Conservation (phyloP, 208 protist genomes). For the Wallacemonas sp. region DNA sequence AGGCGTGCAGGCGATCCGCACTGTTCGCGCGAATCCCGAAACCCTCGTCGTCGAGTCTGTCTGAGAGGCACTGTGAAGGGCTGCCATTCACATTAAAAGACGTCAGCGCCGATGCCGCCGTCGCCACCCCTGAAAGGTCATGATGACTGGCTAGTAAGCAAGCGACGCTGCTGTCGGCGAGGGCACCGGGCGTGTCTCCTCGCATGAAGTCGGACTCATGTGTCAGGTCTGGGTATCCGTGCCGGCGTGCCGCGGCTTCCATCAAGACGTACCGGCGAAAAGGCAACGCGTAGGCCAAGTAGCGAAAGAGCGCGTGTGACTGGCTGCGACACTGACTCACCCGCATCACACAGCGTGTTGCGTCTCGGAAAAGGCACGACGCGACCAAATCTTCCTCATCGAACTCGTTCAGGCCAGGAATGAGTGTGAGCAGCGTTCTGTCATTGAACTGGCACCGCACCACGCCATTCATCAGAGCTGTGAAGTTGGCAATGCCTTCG, state of each 20-base stretch:
- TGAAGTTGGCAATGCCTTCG: conserved; percentile 79
- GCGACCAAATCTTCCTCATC: conserved; percentile 60
- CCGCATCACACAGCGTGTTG: conserved; percentile 57
- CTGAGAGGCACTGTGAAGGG: neutral
- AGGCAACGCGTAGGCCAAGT: conserved; percentile 65
- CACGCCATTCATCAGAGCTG: conserved; percentile 78
- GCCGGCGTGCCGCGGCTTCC: conserved; percentile 8
- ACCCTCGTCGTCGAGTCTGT: neutral
- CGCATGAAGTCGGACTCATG: too few species aligned
- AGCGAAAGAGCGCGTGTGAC: conserved; percentile 53
- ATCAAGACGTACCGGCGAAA: conserved; percentile 65
- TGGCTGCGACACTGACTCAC: conserved; percentile 46
- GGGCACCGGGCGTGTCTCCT: too few species aligned
- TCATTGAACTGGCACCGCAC: conserved; percentile 80
- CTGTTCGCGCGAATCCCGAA: too few species aligned
- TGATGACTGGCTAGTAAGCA: too few species aligned
- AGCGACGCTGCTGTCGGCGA: too few species aligned
- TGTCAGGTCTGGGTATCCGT: too few species aligned
- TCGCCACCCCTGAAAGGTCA: too few species aligned
- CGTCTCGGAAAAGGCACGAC: conserved; percentile 66
- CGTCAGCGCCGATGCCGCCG: neutral
- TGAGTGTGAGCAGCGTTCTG: conserved; percentile 71
- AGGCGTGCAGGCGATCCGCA: too few species aligned
- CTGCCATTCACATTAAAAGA: neutral
- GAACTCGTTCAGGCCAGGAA: conserved; percentile 58